Base-by-base conservation (phyloP, 2,329 filamentous ascomycete genomes). In the Fusarium torulosum region DNA sequence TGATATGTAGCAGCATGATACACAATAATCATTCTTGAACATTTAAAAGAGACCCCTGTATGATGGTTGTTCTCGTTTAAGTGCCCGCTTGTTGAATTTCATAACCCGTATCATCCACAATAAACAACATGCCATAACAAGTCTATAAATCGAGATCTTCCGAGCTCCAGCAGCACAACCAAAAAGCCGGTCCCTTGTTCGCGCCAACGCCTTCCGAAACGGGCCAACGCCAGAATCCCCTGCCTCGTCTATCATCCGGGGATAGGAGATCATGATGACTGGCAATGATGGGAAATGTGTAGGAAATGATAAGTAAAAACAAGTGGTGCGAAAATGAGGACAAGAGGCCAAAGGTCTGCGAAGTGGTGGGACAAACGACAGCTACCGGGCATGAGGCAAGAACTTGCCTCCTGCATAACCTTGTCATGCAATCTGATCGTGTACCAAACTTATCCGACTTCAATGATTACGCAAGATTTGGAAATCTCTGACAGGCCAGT, bases 61-160 rank as follows among this genome's bases (percentile, higher is more conserved):
- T 63, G 17, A 53, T 45, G 53, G 45, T 45, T 10, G 37, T 59
- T 52, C 56, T 50, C 40, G 59, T 67, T 64, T 62, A 54, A 43
- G 54, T 64, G 56, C 54, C 57, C 59, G 62, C 59, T 61, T 53
- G 47, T 54, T 42, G 44, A 72, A 68, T 52, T 47, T 70, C 63
- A 66, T 71, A 52, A 66, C 53, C 54, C 65, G 57, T 72, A 56
- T 59, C 61, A 41, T 47, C 49, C 52, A 50, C 49, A 55, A 44
- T 57, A 58, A 67, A 53, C 51, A 70, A 65, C 66, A 72, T 69
- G 47, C 53, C 66, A 54, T 70, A 58, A 67, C 68, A 70, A 64
- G 60, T 73, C 70, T 73, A 73, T 73, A 52, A 60, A 58, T 53
- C 59, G 54, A 60, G 33, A 52, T 54, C 49, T 55, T 53, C 63